Percentiles rank a stretch among this genome's conserved stretches.
These are phyloP conservation scores for Fomitopsis serialis DNA, from an alignment of 768 basidiomycete species.

Conservation along the genomic window DNA sequence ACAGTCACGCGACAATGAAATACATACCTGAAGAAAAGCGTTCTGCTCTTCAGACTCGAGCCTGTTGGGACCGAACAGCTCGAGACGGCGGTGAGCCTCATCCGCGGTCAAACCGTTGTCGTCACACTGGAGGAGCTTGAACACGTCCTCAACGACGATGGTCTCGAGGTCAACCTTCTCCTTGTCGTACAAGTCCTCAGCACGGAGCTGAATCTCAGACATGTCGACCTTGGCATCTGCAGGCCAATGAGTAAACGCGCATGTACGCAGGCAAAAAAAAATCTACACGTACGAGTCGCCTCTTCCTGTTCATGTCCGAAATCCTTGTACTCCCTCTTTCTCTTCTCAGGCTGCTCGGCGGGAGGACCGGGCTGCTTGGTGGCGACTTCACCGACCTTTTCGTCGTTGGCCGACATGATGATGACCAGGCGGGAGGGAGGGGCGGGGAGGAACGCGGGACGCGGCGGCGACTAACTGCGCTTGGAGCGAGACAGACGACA, in stretches of 20 bases:
- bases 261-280: background rate
- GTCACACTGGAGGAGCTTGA: constrained; percentile 89
- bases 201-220: constrained; percentile 80
- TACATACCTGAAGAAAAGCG: constrained; percentile 73
- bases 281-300: constrained; percentile 51
- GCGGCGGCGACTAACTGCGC: background rate
- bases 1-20: background rate
- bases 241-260: background rate
- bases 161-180: constrained; percentile 99
- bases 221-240: constrained; percentile 85
- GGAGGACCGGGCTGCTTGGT: constrained; percentile 25
- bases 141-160: constrained; percentile 93
- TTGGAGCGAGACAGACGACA: background rate
- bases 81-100: constrained; percentile 80
- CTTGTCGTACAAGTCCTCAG: constrained; percentile 94
- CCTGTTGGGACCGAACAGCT: constrained; percentile 95
- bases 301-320: constrained; percentile 61
- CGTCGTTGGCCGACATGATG: background rate
- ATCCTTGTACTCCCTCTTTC: constrained; percentile 84
- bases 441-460: background rate
- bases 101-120: constrained; percentile 70
- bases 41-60: constrained; percentile 89
- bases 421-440: background rate
- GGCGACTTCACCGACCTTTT: constrained; percentile 16
- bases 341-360: constrained; percentile 30